These are phyloP conservation scores for Przewalskia tangutica DNA, from an alignment of 257 asterid species.

Conservation along the genomic window DNA sequence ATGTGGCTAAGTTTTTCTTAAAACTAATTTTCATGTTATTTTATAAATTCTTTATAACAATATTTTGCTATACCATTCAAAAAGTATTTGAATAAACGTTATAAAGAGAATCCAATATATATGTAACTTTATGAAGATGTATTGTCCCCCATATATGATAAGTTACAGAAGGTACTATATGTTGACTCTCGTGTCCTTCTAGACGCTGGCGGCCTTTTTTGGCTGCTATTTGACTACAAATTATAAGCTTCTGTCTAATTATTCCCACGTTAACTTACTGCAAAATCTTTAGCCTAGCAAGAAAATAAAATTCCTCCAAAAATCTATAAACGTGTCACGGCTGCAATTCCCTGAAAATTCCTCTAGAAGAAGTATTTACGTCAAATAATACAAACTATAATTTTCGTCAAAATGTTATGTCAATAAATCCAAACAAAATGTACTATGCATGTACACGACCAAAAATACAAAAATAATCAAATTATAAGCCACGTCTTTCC, in stretches of 20 bases:
- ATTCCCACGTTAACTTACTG: neutral
- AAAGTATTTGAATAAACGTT: neutral
- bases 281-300: neutral
- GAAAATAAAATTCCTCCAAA: neutral
- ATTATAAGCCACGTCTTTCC: neutral
- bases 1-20: too few species aligned
- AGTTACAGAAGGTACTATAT: neutral
- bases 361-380: neutral
- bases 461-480: neutral
- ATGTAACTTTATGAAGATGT: too few species aligned
- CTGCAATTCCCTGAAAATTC: neutral
- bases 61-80: accelerated
- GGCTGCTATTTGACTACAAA: neutral
- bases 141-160: too few species aligned
- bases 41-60: neutral
- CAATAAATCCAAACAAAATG: neutral
- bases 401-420: neutral
- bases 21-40: too few species aligned
- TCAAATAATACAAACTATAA: neutral
- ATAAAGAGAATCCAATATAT: too few species aligned
- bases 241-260: neutral
- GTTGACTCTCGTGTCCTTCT: neutral
- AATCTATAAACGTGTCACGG: neutral
- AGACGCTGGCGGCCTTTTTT: neutral
- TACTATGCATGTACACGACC: neutral